Evolutionary conservation across 192 early-diverging fungal species (phyloP).

Genomic region (Anaeromyces robustus): DNA sequence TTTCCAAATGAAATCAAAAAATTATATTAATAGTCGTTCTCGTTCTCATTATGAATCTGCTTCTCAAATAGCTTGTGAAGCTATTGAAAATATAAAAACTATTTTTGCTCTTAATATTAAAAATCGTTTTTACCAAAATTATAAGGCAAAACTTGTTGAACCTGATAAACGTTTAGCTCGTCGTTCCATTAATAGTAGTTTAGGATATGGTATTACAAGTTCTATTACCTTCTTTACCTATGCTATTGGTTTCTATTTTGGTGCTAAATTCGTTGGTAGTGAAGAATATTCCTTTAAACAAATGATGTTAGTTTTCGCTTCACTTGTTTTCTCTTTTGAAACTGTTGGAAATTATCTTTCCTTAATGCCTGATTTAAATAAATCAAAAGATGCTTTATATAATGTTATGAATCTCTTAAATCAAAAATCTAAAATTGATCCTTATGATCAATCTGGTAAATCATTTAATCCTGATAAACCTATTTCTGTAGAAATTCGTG

Average conservation of each 20-base stretch:
- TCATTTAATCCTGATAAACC: too few species aligned
- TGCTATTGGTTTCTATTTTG: slow-evolving; percentile 54
- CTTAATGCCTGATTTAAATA: too few species aligned
- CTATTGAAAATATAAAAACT: slow-evolving; percentile 70
- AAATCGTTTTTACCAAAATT: slow-evolving; percentile 23
- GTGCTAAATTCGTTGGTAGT: slow-evolving; percentile 20
- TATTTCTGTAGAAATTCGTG: too few species aligned
- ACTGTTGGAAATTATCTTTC: slow-evolving; percentile 38
- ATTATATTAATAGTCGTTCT: not conserved
- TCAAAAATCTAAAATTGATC: too few species aligned
- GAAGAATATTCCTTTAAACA: slow-evolving; percentile 6
- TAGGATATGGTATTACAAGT: slow-evolving; percentile 61
- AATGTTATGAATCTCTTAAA: too few species aligned
- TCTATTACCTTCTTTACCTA: slow-evolving; percentile 54
- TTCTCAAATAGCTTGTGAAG: slow-evolving; percentile 72
- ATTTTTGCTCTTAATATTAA: slow-evolving; percentile 58
- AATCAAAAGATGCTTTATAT: too few species aligned
- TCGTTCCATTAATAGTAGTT: slow-evolving; percentile 39
- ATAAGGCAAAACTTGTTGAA: slow-evolving; percentile 31
- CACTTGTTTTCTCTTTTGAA: slow-evolving; percentile 41
- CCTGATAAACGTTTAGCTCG: slow-evolving; percentile 51
- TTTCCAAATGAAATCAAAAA: slow-evolving; percentile 21
- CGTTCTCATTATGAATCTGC: too few species aligned
- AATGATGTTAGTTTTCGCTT: slow-evolving; percentile 19
- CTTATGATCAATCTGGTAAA: too few species aligned